Percentiles rank a stretch among this genome's conserved stretches.
phyloP scores from a whole-genome alignment of 2,329 filamentous ascomycete genomes.

The Botrytis hyacinthi region DNA sequence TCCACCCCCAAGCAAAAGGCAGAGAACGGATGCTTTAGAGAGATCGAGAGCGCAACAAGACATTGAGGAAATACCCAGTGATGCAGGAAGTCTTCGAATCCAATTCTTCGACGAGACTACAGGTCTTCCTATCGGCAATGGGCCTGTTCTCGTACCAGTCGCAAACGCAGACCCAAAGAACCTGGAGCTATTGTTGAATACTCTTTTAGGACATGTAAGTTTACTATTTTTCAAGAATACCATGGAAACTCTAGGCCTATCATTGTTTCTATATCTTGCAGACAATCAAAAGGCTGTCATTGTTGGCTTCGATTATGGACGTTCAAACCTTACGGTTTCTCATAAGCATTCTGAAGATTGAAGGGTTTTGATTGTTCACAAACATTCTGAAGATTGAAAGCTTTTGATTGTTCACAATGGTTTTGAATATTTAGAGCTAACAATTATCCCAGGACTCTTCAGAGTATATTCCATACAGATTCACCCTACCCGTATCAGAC shows the following conservation, averaged over 20 bases:
- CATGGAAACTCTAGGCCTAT: background rate
- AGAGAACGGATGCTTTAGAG: slow-evolving; percentile 72
- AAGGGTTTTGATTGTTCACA: background rate
- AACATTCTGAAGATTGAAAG: background rate
- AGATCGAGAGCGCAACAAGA: slow-evolving; percentile 73
- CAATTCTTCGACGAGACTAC: slow-evolving; percentile 84
- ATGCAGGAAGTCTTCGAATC: slow-evolving; percentile 75
- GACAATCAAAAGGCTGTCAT: background rate
- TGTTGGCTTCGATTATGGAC: background rate
- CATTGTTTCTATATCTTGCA: background rate
- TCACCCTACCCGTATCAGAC: slow-evolving; percentile 50
- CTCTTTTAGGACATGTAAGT: slow-evolving; percentile 68
- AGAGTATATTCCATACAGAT: slow-evolving; percentile 65
- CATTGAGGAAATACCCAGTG: slow-evolving; percentile 63
- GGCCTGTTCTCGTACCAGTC: slow-evolving; percentile 66
- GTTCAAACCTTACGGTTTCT: background rate
- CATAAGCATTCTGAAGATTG: accelerated
- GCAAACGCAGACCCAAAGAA: slow-evolving; percentile 87
- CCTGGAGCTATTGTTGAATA: slow-evolving; percentile 82
- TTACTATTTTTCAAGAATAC: background rate
- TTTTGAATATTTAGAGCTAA: background rate
- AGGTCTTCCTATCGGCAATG: slow-evolving; percentile 66
- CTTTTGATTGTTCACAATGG: background rate
- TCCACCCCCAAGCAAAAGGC: slow-evolving; percentile 85
- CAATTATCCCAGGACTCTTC: slow-evolving; percentile 48